phyloP scores from a whole-genome alignment of 192 early-diverging fungal species.

The Haplosporangium gracile region DNA sequence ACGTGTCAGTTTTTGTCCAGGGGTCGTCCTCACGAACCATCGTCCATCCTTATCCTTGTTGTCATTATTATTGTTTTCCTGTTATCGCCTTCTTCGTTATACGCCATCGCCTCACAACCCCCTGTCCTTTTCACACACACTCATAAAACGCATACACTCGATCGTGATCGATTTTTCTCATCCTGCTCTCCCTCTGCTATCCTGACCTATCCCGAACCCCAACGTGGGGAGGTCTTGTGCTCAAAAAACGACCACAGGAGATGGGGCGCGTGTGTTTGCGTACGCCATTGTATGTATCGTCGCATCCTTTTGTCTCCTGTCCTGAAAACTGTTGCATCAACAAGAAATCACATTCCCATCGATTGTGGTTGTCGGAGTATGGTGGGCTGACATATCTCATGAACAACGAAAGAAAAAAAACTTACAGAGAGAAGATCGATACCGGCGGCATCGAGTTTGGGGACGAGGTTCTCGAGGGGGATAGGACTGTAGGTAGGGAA shows the following conservation, averaged over 20 bases:
- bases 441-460: conserved; percentile 87
- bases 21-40: not conserved
- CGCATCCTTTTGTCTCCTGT: not conserved
- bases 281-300: not conserved
- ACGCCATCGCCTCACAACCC: not conserved
- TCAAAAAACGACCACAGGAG: not conserved
- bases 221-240: not conserved
- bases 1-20: not conserved
- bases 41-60: not conserved
- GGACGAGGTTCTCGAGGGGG: conserved; percentile 79
- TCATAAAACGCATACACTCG: not conserved
- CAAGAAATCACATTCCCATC: not conserved
- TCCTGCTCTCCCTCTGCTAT: not conserved
- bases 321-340: not conserved
- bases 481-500: conserved; percentile 82
- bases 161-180: not conserved
- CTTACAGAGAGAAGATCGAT: conserved; percentile 86
- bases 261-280: not conserved
- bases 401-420: conserved; percentile 5
- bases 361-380: no score
- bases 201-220: not conserved
- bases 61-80: not conserved
- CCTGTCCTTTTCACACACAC: conserved; percentile 3
- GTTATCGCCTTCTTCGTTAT: not conserved
- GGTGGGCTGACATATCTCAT: not conserved